Evolutionary conservation across 345 rosid species (phyloP), one percentile per base, ranked within the genome.

Genomic region (Rhodomyrtus tomentosa): DNA sequence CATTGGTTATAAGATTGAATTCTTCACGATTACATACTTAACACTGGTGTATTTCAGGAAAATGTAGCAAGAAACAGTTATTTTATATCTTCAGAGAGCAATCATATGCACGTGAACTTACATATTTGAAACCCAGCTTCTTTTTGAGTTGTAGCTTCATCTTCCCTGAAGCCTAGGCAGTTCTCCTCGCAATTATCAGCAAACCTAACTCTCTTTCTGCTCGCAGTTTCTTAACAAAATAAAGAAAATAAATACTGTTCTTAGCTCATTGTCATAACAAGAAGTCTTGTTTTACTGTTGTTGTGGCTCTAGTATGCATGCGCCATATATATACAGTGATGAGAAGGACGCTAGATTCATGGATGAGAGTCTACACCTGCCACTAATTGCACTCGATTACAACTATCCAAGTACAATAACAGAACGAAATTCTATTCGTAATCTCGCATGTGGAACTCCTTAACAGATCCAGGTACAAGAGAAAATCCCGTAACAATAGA

Each of bases 191-290:
- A 81, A 32, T 51, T 72, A 82, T 84, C 90, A 25, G 84, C 88
- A 89, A 92, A 87, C 80, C 51, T 85, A 82, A 88, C 90, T 59
- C 82, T 92, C 84, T 86, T 90, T 55, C 83, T 83, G 59, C 91
- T 83, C 72, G 82, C 84, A 90, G 58, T 55, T 84, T 88, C 95
- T 89, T 86, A 82, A 49, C 50, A 36, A 40, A 79, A 53, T 62
- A 21, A 22, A 55, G 72, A 45, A 76, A 21, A 36, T 16, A 25
- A 48, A 62, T 62, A 32, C 53, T 42, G 2, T 36, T 40, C 79
- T 48, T 54, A 36, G 79, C 79, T 68, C 45, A 48, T 55, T 16
- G 38, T 55, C 76, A n/a, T 11, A 59, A 55, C 84, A 83, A 83
- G 50, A 80, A 80, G 25, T 25, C 82, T 48, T 5, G 2, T 68